A percentile compares a stretch with the other conserved stretches of the same genome.
These are phyloP conservation scores for Leishmania amazonensis DNA, from an alignment of 208 protist species.

Conservation along the genomic window DNA sequence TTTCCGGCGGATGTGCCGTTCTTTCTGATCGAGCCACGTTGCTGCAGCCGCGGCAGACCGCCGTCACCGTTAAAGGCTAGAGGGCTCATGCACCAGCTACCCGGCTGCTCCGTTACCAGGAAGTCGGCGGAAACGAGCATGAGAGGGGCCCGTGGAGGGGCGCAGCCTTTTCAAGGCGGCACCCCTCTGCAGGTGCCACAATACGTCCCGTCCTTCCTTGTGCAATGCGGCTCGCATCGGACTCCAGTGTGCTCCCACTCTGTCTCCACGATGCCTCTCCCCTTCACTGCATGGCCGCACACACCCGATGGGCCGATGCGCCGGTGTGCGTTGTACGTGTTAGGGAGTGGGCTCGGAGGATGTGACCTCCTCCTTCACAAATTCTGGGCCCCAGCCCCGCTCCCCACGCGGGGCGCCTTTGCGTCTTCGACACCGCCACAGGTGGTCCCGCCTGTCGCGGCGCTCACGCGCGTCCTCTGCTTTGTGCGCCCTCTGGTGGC, in stretches of 20 bases:
- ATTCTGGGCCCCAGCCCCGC: not conserved
- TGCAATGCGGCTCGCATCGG: not conserved
- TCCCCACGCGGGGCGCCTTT: not conserved
- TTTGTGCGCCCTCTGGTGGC: not conserved
- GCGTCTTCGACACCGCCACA: too few relatives aligned
- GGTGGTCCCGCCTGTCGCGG: not conserved
- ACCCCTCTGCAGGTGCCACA: not conserved
- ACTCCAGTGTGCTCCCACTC: not conserved
- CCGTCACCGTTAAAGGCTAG: not conserved
- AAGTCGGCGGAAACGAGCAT: too few relatives aligned
- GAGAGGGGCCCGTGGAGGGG: not conserved
- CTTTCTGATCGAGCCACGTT: not conserved
- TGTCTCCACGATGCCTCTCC: not conserved
- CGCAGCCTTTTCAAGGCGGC: not conserved
- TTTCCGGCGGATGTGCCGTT: not conserved
- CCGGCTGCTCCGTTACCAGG: not conserved
- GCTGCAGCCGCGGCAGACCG: not conserved
- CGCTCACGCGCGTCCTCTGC: not conserved
- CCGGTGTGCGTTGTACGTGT: not conserved
- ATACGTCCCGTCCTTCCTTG: not conserved
- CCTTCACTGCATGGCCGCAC: not conserved
- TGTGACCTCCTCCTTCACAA: not conserved
- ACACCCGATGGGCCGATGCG: not conserved
- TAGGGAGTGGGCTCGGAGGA: too few relatives aligned
- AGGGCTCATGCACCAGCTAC: not conserved